phyloP scores from a whole-genome alignment of 495 filamentous ascomycete species.

The Penicillium herquei region DNA sequence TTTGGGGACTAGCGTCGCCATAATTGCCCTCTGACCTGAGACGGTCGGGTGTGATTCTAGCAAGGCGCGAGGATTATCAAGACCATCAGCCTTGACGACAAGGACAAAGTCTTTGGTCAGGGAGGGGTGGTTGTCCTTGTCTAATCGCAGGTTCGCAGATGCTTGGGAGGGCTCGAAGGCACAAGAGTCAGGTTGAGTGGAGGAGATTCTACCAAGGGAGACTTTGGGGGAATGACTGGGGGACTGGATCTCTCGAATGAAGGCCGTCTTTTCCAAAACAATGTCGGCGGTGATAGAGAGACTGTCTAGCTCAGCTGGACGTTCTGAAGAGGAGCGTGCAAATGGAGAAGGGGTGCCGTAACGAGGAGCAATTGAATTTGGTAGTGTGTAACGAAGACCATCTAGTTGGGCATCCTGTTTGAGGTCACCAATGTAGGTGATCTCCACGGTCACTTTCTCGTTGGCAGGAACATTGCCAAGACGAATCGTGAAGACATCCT shows the following conservation, averaged over 20 bases:
- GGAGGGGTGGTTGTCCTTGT: conserved; percentile 3
- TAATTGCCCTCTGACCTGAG: conserved; percentile 59
- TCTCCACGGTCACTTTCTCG: conserved; percentile 11
- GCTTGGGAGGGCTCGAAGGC: conserved; percentile 54
- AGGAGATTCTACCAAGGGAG: conserved; percentile 56
- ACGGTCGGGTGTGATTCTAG: conserved; percentile 62
- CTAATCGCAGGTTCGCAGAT: conserved; percentile 52
- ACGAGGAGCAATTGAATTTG: conserved; percentile 17
- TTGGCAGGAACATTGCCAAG: conserved; percentile 18
- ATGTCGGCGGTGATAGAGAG: conserved; percentile 62
- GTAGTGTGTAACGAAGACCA: conserved; percentile 16
- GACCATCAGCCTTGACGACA: conserved; percentile 54
- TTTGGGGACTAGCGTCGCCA: conserved; percentile 66
- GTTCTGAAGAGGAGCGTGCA: background rate
- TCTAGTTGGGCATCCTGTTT: conserved; percentile 18
- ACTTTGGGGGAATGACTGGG: conserved; percentile 68
- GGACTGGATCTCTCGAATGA: conserved; percentile 59
- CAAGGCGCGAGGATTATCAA: conserved; percentile 56
- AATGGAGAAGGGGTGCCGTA: background rate
- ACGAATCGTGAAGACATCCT: conserved; percentile 14
- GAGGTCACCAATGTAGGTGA: conserved; percentile 18
- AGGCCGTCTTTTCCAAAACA: conserved; percentile 51
- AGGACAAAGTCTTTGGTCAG: conserved; percentile 49
- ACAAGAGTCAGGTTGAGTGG: conserved; percentile 21
- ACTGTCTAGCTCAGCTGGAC: conserved; percentile 22